phyloP scores from a whole-genome alignment of 495 filamentous ascomycete species.

The Penicilliopsis zonata region DNA sequence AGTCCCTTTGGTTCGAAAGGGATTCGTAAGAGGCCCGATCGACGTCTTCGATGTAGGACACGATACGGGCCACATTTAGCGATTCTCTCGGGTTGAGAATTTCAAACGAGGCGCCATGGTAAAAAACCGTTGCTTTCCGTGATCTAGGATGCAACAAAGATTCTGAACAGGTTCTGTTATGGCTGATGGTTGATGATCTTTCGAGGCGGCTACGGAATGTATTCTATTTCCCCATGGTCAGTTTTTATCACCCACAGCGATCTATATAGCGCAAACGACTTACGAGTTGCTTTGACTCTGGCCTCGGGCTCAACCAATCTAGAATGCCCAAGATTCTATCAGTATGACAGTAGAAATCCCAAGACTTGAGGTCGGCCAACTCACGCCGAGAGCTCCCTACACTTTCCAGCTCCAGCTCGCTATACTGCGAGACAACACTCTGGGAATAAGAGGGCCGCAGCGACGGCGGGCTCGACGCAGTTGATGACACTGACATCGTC shows the following conservation, averaged over 20 bases:
- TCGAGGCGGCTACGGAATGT: slow-evolving; percentile 30
- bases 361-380: background rate
- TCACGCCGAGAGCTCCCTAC: background rate
- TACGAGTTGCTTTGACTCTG: too few species aligned
- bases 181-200: slow-evolving; percentile 8
- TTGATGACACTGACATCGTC: slow-evolving; percentile 18
- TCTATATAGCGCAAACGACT: too few species aligned
- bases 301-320: too few species aligned
- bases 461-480: slow-evolving; percentile 28
- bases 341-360: background rate
- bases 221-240: too few species aligned
- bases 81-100: slow-evolving; percentile 35
- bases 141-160: slow-evolving; percentile 15
- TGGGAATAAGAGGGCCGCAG: slow-evolving; percentile 32
- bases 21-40: slow-evolving; percentile 16
- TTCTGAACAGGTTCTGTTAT: slow-evolving; percentile 15
- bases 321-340: too few species aligned
- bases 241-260: too few species aligned
- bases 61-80: slow-evolving; percentile 25
- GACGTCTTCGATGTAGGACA: slow-evolving; percentile 31
- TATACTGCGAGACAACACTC: slow-evolving; percentile 20
- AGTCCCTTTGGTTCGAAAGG: slow-evolving; percentile 13
- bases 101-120: slow-evolving; percentile 32
- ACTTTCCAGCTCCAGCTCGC: slow-evolving; percentile 14
- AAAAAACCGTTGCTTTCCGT: slow-evolving; percentile 21